Base-by-base conservation (phyloP, 306 rosid genomes). In the Castanopsis chinensis region DNA sequence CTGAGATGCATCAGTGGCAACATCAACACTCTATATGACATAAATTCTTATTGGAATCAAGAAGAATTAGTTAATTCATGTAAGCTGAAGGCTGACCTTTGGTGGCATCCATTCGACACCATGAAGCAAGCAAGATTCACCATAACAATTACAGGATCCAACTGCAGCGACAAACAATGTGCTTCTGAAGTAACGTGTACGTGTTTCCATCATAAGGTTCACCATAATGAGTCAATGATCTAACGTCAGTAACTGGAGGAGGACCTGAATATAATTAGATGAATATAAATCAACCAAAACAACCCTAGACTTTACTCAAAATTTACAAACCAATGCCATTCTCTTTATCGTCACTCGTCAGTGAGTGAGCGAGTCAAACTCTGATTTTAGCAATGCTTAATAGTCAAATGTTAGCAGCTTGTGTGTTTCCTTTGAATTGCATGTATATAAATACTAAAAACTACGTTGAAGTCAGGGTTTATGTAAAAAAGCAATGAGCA, bases 71-170 rank as follows among this genome's bases (percentile, higher is more conserved):
- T 27, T 9, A 19, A 28, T 27, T 35, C 51, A 63, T 17, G 9
- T 14, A 61, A 78, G 43, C 54, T 8, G 27, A 64, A 57, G 75
- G 69, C 86, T 81, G 65, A 92, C 99, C 97, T 95, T 95, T 30
- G 98, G 99, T 20, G 99, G 83, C 98, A 92, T 92, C 99, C 99
- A 92, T 13, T 95, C 94, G 74, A 85, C 91, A 71, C 99, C 99
- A 63, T 95, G 99, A 83, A 95, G 98, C 91, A 95, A 83, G 85
- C 90, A 89, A 75, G 97, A 91, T 77, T 95, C 99, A 21, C 91
- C 90, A 84, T 92, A 91, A 78, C 96, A 92, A 1, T 0, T 0
- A 0, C 25, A 92, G 23, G 99, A 88, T 88, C 99, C 87, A 78
- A 95, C 99, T 1, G 92, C 98, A 71, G 97, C 93, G 81, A 91